Evolutionary conservation across 805 yeast species (phyloP), one percentile per base, ranked within the genome.

Genomic region (Hanseniaspora meyeri): DNA sequence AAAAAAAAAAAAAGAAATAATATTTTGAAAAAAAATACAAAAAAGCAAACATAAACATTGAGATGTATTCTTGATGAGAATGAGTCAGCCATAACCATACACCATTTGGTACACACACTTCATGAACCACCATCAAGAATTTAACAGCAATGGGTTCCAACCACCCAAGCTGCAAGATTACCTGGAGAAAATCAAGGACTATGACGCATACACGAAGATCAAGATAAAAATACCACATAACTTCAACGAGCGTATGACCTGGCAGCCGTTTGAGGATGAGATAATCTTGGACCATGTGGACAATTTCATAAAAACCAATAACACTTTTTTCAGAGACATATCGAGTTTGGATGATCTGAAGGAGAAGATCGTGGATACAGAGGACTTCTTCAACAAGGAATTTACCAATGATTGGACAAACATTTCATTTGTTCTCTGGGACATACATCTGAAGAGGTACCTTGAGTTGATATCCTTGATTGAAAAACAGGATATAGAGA

Each of bases 181-280:
- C 38, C 24, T 53, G 14, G 34, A 12, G 11, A 19, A 46, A 31
- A 17, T 53, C 19, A 20, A 20, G 31, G n/a, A 27, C 4, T 17
- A 34, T 12, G 46, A 45, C 32, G 20, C 19, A 16, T 32, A 46
- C 17, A 37, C 40, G 11, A 37, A 45, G 20, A 46, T 38, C 3
- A 45, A 53, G 16, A 34, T 53, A 7, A 39, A 43, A 4, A 53
- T 53, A 4, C 57, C 57, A 12, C 49, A 53, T 36, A 53, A 34
- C 32, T 45, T 53, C 29, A 43, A 36, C 6, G 57, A 53, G 20
- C 46, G 57, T 46, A 45, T 53, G 7, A 53, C 57, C 3, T 53
- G 57, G 57, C 57, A 53, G n/a, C 57, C 43, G 12, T 53, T 53
- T 46, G 57, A 53, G 24, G 57, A 53, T 24, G 40, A 53, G n/a